Evolutionary conservation across 1,284 basidiomycete genomes (phyloP).

Genomic region (Pterulicium gracile): DNA sequence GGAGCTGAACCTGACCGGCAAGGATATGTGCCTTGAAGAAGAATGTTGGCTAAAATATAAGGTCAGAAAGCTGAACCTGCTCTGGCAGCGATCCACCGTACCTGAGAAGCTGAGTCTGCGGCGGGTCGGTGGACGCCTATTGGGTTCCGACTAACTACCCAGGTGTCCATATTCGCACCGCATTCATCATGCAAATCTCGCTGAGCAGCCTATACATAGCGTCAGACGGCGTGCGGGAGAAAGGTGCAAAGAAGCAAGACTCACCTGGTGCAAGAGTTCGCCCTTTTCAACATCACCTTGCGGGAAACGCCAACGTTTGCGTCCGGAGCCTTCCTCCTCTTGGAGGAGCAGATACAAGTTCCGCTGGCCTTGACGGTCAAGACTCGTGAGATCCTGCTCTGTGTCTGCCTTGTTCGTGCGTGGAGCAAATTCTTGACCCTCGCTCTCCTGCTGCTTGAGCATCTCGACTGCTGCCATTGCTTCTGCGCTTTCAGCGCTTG

Average conservation of each 20-base stretch:
- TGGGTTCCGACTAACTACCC: constrained; percentile 70
- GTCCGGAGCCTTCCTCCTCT: constrained; percentile 30
- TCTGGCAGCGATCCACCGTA: constrained; percentile 21
- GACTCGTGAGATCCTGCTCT: constrained; percentile 52
- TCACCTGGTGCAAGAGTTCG: constrained; percentile 63
- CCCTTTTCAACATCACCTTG: constrained; percentile 50
- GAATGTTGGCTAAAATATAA: constrained; percentile 37
- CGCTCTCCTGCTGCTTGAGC: constrained; percentile 56
- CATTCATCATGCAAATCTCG: constrained; percentile 56
- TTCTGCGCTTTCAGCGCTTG: constrained; percentile 30
- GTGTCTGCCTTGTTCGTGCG: constrained; percentile 55
- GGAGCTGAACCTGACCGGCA: constrained; percentile 59
- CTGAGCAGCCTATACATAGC: constrained; percentile 46
- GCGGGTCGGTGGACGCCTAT: constrained; percentile 55
- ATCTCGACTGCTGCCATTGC: constrained; percentile 44
- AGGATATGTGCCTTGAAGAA: constrained; percentile 82
- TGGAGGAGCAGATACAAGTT: constrained; percentile 76
- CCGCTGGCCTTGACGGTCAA: constrained; percentile 75
- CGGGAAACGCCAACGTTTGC: constrained; percentile 73
- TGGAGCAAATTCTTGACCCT: constrained; percentile 48
- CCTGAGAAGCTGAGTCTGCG: constrained; percentile 13
- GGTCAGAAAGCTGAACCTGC: constrained; percentile 13
- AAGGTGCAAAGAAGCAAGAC: constrained; percentile 11
- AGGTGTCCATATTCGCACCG: constrained; percentile 69
- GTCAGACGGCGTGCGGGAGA: constrained; percentile 8